Base-by-base conservation (phyloP, 2,329 filamentous ascomycete species). In the Aspergillus sp. region DNA sequence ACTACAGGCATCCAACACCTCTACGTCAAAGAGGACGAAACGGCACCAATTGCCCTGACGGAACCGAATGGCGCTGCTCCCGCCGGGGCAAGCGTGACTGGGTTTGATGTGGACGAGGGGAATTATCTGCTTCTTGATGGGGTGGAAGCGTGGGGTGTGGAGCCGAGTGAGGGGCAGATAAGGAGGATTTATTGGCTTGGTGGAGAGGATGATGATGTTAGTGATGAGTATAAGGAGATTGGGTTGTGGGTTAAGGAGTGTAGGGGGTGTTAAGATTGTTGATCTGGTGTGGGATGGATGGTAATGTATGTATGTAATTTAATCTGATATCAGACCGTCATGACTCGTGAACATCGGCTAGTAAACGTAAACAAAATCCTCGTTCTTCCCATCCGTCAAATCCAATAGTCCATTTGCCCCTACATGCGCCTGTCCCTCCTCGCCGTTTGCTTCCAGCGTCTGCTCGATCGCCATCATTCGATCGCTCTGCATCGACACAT, bases 301-400 rank as follows among this genome's bases (percentile, higher is more conserved):
- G 27, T 30, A 11, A 30, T 30, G 27, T 30, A 30, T 30, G 27
- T 30, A 30, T 30, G 27, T 30, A 30, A 11, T 30, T 30, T 30
- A 30, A 8, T 7, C 2, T 27, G 25, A 27, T 7, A 2, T 27
- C 7, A 27, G 25, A 27, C 8, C 2, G 7, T 11, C 8, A 30
- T 11, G 27, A 30, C 0, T 27, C 7, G 25, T 10, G 27, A 30
- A 30, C 8, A 30, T 23, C 38, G 58, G 54, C 52, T 62, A 86
- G 66, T 86, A 86, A 50, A 87, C 81, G 72, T 86, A 88, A 15
- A 88, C 81, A 74, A 90, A 90, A 67, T 90, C 86, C 59, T 90
- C 86, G 66, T 90, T 90, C 75, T 86, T 77, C 19, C 82, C 74
- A 71, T 90, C 88, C 0, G 87, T 88, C 64, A 88, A 65, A 73